Conservation (phyloP, 1,284 basidiomycete genomes). For the Cerioporus squamosus region DNA sequence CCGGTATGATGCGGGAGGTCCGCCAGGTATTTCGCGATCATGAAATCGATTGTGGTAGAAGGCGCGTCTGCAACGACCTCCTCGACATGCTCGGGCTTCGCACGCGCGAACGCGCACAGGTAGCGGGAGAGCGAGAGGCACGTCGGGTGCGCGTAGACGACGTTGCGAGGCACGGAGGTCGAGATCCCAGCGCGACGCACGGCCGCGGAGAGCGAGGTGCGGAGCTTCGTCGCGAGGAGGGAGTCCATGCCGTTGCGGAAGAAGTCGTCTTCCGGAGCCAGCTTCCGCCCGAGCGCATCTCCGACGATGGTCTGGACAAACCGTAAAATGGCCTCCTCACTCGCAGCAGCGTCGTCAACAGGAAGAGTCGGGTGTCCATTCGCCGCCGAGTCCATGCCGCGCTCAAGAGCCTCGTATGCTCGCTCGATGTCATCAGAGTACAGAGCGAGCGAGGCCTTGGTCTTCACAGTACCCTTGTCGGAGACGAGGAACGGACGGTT, state of each 20-base stretch:
- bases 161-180: constrained; percentile 18
- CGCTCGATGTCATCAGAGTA: constrained; percentile 23
- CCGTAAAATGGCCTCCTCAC: constrained; percentile 11
- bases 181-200: not conserved
- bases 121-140: constrained; percentile 11
- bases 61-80: not conserved
- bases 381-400: not conserved
- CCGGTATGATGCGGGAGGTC: not conserved
- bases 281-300: not conserved
- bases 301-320: constrained; percentile 7
- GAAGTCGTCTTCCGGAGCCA: constrained; percentile 2
- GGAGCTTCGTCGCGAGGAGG: constrained; percentile 13
- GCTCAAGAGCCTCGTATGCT: constrained; percentile 20
- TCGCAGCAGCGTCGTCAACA: not conserved
- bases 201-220: constrained; percentile 9
- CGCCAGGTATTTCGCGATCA: constrained; percentile 2
- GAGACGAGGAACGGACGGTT: constrained; percentile 24
- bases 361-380: not conserved
- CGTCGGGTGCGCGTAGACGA: constrained; percentile 23
- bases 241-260: constrained; percentile 22
- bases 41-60: not conserved
- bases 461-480: constrained; percentile 24
- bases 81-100: not conserved
- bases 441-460: constrained; percentile 14
- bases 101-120: not conserved